Evolutionary conservation across 108 stramenopile species (phyloP), one percentile per base, ranked within the genome.

Genomic region (Parietichytrium sp.): DNA sequence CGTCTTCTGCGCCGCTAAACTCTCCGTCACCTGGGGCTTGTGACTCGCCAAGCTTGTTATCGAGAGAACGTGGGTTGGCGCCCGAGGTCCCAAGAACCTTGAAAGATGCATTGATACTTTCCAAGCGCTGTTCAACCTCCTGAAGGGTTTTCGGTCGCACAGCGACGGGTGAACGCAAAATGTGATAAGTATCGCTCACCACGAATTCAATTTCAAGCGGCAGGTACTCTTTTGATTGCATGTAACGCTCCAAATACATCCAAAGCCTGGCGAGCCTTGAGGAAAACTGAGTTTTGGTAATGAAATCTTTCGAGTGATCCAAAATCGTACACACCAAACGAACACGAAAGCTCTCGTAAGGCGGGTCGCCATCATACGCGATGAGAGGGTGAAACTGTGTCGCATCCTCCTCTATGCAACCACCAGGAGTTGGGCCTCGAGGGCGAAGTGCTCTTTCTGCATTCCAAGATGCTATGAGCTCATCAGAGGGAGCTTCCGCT

Each of bases 201-300:
- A 42, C 20, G 45, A 72, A 72, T 10, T 72, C 33, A 25, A 72
- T n/a, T 38, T 72, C 61, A 33, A 72, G 36, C 2, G 61, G 61
- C 38, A 72, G 20, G 61, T 72, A 72, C 2, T 31, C 61, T 42
- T 72, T 72, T 1, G 61, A 16, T 6, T 45, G 42, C 16, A 33
- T 8, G 42, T 72, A 72, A 42, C 61, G 61, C 61, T 72, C 61
- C 10, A 72, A 20, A 2, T 72, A 72, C 10, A 72, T 33, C 61
- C 61, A 72, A 42, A 23, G 45, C 42, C 36, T 13, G 45, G 2
- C 45, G 42, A 72, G 61, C 10, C 61, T 33, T 45, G 20, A 8
- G 10, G 61, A 33, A 45, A 72, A 72, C 6, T 23, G 38, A 47
- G 61, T 33, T 6, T 45, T 33, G 23, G 61, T 72, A 25, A 72